A percentile compares a stretch with the other conserved stretches of the same genome.
Evolutionary conservation across 75 land plant genomes (phyloP).

Genomic region (Cunninghamia lanceolata): DNA sequence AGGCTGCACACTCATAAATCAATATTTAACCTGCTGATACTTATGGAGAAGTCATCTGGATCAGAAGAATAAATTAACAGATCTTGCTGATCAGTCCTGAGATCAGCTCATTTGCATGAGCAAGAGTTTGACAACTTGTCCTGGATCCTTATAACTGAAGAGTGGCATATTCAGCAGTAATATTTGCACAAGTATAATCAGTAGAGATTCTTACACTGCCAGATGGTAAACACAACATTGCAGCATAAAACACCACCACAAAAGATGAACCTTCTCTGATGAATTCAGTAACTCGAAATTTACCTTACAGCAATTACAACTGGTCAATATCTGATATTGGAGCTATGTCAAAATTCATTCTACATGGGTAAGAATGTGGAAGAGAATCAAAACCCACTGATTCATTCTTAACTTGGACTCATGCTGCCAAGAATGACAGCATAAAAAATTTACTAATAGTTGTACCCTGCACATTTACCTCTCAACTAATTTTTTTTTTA

Average conservation of each 20-base stretch:
- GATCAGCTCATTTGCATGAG: background rate
- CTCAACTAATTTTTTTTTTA: background rate
- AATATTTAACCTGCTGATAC: background rate
- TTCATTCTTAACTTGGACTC: slow-evolving; percentile 6
- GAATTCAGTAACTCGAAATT: background rate
- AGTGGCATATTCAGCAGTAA: background rate
- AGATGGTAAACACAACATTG: background rate
- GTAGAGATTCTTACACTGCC: background rate
- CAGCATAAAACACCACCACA: background rate
- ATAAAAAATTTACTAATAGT: background rate
- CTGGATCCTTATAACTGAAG: background rate
- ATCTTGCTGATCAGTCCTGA: background rate
- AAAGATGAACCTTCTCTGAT: background rate
- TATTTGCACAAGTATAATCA: background rate
- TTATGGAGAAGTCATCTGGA: background rate
- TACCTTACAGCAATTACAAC: slow-evolving; percentile 4
- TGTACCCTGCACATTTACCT: slow-evolving; percentile 4
- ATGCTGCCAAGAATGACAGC: background rate
- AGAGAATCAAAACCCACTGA: slow-evolving; percentile 9
- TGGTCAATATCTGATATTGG: background rate
- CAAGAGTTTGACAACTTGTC: background rate
- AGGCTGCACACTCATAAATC: background rate
- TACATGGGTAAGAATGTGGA: slow-evolving; percentile 12
- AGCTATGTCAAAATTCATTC: slow-evolving; percentile 16
- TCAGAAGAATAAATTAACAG: background rate